Base-by-base conservation (phyloP, 805 yeast genomes). In the Spathaspora passalidarum region DNA sequence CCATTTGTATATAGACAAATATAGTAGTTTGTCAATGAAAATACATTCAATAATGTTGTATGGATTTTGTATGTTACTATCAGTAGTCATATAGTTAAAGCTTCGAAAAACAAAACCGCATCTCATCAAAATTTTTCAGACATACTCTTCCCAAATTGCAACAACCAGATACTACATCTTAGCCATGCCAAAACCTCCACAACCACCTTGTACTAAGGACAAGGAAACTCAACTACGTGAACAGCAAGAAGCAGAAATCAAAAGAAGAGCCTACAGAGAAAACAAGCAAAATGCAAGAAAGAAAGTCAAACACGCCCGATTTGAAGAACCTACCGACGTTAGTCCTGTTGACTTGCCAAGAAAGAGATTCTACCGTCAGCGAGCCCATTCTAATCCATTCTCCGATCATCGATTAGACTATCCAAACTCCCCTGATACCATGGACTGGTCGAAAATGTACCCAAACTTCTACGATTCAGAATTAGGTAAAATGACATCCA, bases 371-470 rank as follows among this genome's bases (percentile, higher is more conserved):
- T 94, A 94, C 65, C 80, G 99, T 63, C 99, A 94, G 68, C 74
- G 99, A 66, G 99, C 99, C 1, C 99, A 94, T 62, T 90, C 97
- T 2, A 94, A 94, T 61, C 98, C 98, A 18, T 94, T 94, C 59
- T 87, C 96, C 16, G 99, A 94, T 66, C 99, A 94, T 65, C 80
- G 84, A 56, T 73, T 94, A 38, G 96, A 88, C 49, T 94, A 94
- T 56, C 98, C 99, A 17, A 63, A 66, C 36, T 74, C 80, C 17
- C 99, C 99, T 4, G 79, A 74, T 32, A 77, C 73, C 20, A 92
- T 94, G 98, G 82, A 90, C 62, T 94, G 99, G 99, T 60, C 76
- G 1, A 78, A 72, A 57, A 68, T 86, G 43, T 92, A 82, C 57
- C 97, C 97, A 3, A 70, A 75, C 16, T 82, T 61, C 56, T 65